These are phyloP conservation scores for Sideroxylon spinosum DNA, from an alignment of 179 eudicot genomes.

Conservation along the genomic window DNA sequence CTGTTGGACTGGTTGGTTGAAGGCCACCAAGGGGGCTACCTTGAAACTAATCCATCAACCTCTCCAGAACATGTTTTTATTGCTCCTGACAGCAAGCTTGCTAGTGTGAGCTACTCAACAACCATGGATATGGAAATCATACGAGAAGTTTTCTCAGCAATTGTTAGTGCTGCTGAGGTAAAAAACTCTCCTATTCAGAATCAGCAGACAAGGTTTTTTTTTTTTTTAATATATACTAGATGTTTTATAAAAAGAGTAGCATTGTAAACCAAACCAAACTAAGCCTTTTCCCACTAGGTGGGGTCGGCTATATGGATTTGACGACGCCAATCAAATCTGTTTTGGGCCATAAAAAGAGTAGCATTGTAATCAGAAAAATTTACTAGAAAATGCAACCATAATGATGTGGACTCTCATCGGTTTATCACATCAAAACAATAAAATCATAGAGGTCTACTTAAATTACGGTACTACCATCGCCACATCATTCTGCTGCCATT, in stretches of 20 bases:
- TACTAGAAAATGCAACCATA: too few relatives aligned
- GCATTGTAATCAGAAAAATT: too few relatives aligned
- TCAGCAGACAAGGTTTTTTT: background rate
- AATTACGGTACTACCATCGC: too few relatives aligned
- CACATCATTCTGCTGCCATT: too few relatives aligned
- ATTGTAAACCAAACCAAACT: too few relatives aligned
- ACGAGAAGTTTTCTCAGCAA: slow-evolving; percentile 57
- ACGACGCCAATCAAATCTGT: too few relatives aligned
- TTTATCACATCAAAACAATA: too few relatives aligned
- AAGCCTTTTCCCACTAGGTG: too few relatives aligned
- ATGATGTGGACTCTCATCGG: too few relatives aligned
- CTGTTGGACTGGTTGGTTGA: slow-evolving; percentile 80
- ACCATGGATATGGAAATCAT: slow-evolving; percentile 90
- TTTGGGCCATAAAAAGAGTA: too few relatives aligned
- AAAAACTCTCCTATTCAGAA: slow-evolving; percentile 1
- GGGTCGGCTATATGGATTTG: too few relatives aligned
- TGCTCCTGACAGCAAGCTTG: slow-evolving; percentile 78
- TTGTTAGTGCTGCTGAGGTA: slow-evolving; percentile 72
- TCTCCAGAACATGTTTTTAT: slow-evolving; percentile 84
- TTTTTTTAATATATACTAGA: background rate
- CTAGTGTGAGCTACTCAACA: slow-evolving; percentile 87
- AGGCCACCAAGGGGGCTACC: slow-evolving; percentile 57
- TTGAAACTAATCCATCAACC: slow-evolving; percentile 90
- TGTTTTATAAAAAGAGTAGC: background rate
- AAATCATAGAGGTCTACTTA: too few relatives aligned